Evolutionary conservation across 78 protist genomes (phyloP).

Genomic region (Dictyostelium brefeldianum): DNA sequence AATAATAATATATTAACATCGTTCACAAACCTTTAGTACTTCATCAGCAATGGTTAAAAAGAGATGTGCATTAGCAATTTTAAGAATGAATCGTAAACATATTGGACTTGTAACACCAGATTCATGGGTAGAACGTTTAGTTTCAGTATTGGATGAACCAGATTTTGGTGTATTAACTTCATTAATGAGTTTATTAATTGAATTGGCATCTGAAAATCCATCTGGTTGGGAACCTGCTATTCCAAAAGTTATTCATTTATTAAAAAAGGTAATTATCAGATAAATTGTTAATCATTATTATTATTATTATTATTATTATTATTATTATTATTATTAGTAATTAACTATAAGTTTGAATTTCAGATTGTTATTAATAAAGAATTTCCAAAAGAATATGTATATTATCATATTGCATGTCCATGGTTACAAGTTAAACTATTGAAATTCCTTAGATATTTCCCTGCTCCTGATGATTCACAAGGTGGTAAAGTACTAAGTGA

Average conservation of each 20-base stretch:
- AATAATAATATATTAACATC: too few species aligned
- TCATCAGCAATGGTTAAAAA: slow-evolving; percentile 85
- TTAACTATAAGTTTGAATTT: background rate
- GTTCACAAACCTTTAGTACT: slow-evolving; percentile 16
- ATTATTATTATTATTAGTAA: too few species aligned
- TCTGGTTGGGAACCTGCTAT: slow-evolving; percentile 76
- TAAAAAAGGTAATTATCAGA: slow-evolving; percentile 38
- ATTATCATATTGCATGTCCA: slow-evolving; percentile 96
- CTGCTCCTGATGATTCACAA: slow-evolving; percentile 87
- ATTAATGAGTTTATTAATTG: slow-evolving; percentile 84
- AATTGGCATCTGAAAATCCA: slow-evolving; percentile 62
- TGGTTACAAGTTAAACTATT: slow-evolving; percentile 96
- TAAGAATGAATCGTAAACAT: slow-evolving; percentile 95
- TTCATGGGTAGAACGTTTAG: slow-evolving; percentile 74
- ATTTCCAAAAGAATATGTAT: slow-evolving; percentile 91
- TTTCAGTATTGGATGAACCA: slow-evolving; percentile 87
- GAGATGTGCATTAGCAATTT: slow-evolving; percentile 95
- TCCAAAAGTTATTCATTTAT: slow-evolving; percentile 70
- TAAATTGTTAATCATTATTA: background rate
- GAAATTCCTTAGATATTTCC: slow-evolving; percentile 93
- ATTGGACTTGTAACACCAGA: slow-evolving; percentile 71
- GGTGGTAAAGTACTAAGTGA: slow-evolving; percentile 40
- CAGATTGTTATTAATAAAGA: slow-evolving; percentile 83
- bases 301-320: background rate
- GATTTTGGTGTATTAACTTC: slow-evolving; percentile 92